Percentiles rank a stretch among this genome's conserved stretches.
These are phyloP conservation scores for Mercurialis annua DNA, from an alignment of 345 rosid species.

Conservation along the genomic window DNA sequence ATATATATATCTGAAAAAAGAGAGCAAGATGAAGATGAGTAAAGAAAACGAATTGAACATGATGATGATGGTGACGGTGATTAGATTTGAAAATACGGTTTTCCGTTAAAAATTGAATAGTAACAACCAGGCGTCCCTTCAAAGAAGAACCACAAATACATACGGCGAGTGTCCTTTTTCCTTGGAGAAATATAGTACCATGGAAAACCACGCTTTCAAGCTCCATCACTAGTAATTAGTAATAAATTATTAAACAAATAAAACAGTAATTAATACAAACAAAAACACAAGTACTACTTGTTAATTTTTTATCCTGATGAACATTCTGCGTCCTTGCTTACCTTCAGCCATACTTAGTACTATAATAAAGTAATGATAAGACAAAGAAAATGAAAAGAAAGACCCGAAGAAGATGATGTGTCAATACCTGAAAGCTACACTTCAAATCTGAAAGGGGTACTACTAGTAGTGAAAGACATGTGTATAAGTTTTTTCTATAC, in stretches of 20 bases:
- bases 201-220: conserved; percentile 44
- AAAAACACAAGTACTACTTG: conserved; percentile 1
- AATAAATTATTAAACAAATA: neutral
- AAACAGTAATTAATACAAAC: neutral
- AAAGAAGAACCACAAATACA: neutral
- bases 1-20: neutral
- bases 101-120: conserved; percentile 39
- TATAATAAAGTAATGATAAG: neutral
- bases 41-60: neutral
- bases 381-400: neutral
- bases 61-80: neutral
- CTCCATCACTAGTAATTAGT: conserved; percentile 17
- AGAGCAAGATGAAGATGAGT: neutral
- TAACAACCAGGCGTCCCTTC: conserved; percentile 25
- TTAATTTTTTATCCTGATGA: no score
- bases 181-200: conserved; percentile 22
- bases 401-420: neutral
- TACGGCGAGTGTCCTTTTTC: conserved; percentile 20
- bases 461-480: no score
- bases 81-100: conserved; percentile 20
- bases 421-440: neutral
- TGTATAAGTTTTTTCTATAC: no score
- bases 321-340: no score
- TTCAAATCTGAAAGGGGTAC: no score
- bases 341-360: no score